These are phyloP conservation scores for Sphagnum tenellum DNA, from an alignment of 225 moss, liverwort and hornwort species.

Conservation along the genomic window DNA sequence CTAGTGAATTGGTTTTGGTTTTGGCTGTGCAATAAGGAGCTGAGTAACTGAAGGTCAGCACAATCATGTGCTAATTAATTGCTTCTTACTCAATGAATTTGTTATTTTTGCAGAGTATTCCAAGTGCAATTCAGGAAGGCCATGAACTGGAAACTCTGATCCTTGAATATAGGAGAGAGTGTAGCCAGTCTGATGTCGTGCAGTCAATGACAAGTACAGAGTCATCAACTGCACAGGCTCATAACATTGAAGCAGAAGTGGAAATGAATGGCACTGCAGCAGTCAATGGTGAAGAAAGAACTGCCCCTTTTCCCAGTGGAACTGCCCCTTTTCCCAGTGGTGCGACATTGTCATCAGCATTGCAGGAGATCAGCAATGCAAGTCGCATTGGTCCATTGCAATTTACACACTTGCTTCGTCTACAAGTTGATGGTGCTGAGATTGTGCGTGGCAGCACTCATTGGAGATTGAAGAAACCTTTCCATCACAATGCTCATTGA, in stretches of 20 bases:
- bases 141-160: slow-evolving; percentile 72
- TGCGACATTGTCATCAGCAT: slow-evolving; percentile 4
- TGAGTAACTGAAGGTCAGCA: no score
- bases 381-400: slow-evolving; percentile 39
- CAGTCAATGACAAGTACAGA: slow-evolving; percentile 82
- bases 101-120: slow-evolving; percentile 53
- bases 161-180: slow-evolving; percentile 86
- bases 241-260: slow-evolving; percentile 14
- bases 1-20: no score
- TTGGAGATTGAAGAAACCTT: slow-evolving; percentile 59
- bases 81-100: background rate
- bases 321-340: slow-evolving; percentile 11
- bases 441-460: slow-evolving; percentile 85
- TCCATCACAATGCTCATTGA: background rate
- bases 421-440: slow-evolving; percentile 77
- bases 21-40: no score
- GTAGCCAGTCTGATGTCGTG: slow-evolving; percentile 69
- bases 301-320: slow-evolving; percentile 11
- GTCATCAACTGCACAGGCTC: slow-evolving; percentile 15
- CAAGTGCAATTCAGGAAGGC: slow-evolving; percentile 45
- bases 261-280: slow-evolving; percentile 14
- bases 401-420: slow-evolving; percentile 63
- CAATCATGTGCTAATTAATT: background rate
- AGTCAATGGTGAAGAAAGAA: slow-evolving; percentile 2
- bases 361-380: slow-evolving; percentile 28